These are phyloP conservation scores for Penicillium egyptiacum DNA, from an alignment of 495 filamentous ascomycete genomes.

Conservation along the genomic window DNA sequence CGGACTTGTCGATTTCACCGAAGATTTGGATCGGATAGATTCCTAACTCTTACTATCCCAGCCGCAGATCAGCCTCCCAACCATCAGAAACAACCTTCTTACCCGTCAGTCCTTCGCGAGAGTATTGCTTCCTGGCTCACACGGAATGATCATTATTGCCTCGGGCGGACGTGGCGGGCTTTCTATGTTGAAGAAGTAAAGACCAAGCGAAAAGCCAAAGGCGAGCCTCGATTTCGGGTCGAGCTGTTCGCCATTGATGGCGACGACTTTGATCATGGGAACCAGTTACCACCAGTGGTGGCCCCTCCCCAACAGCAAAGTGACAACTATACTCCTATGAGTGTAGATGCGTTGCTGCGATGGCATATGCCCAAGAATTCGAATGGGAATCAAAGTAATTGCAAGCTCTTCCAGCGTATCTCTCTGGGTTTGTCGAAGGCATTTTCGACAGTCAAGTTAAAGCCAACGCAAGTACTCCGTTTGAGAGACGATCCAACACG, in stretches of 20 bases:
- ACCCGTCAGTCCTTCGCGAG: conserved; percentile 35
- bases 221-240: conserved; percentile 39
- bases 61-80: conserved; percentile 35
- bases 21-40: conserved; percentile 51
- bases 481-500: conserved; percentile 29
- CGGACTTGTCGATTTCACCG: conserved; percentile 48
- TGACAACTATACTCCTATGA: conserved; percentile 38
- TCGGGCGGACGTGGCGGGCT: conserved; percentile 49
- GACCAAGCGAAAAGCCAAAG: conserved; percentile 33
- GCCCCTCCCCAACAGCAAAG: conserved; percentile 27
- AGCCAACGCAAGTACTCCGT: conserved; percentile 41
- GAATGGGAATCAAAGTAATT: conserved; percentile 46
- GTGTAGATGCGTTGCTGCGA: conserved; percentile 45
- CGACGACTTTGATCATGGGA: conserved; percentile 35
- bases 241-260: conserved; percentile 58
- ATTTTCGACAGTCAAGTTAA: conserved; percentile 47
- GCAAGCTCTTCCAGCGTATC: conserved; percentile 55
- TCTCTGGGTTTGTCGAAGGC: conserved; percentile 47
- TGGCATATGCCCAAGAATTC: conserved; percentile 47
- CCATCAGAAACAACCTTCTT: conserved; percentile 26
- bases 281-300: conserved; percentile 7
- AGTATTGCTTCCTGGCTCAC: conserved; percentile 45
- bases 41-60: conserved; percentile 45
- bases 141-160: conserved; percentile 39
- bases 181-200: conserved; percentile 48